Base-by-base conservation (phyloP, 306 rosid species). In the Lathyrus tuberosus region DNA sequence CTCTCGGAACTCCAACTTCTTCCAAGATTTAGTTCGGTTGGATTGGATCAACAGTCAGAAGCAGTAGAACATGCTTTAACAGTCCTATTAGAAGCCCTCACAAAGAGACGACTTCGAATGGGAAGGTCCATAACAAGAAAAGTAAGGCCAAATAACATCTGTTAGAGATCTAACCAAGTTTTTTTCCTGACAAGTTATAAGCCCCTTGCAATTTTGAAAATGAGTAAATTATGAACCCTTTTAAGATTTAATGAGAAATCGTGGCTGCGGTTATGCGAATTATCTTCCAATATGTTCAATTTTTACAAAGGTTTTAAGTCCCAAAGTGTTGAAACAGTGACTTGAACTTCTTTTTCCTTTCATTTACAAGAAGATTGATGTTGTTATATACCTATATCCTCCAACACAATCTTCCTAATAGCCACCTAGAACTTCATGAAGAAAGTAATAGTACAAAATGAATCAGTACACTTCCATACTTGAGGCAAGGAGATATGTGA, bases 61-160 rank as follows among this genome's bases (percentile, higher is more conserved):
- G 87, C 90, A 48, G 54, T 88, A 26, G 97, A 90, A 76, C 79
- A 84, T 76, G 79, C 89, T 76, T 64, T 88, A 78, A 73, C 78
- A 42, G 68, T 76, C 43, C 61, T 93, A 56, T 81, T 93, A 72
- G 94, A 88, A 61, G 90, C 97, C 67, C 90, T 93, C 63, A 90
- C 97, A 4, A 63, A 78, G 16, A 79, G 97, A 28, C 93, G 96
- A 3, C 83, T 90, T 77, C 86, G 98, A 72, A 90, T 93, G 97
- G 98, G 98, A 35, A 81, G 98, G 86, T 93, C 97, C 67, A 88
- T 93, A 57, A 88, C 85, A 26, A 90, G 90, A 48, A 88, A 78
- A 81, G 72, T 80, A 73, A 87, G 97, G 82, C 98, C 84, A 48
- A 65, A 74, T 51, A 72, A 76, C 76, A 77, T 90, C 30, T 67